Conservation (phyloP, 2,329 filamentous ascomycete genomes). For the Trichoderma sp. region DNA sequence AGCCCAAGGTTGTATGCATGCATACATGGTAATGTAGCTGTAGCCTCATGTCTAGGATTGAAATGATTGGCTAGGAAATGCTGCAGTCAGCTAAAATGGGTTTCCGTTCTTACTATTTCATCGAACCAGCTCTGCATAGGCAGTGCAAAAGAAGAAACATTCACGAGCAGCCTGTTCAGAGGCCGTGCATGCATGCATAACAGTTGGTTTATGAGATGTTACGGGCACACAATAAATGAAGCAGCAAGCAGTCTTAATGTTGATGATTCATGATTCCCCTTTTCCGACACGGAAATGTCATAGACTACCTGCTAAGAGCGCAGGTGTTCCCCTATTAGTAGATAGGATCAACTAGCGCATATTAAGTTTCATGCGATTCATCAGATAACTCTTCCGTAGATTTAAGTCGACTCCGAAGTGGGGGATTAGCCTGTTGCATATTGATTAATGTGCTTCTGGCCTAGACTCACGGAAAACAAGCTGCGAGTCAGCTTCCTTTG, state of each 20-base stretch:
- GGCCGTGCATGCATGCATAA: neutral
- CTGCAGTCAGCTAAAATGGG: neutral
- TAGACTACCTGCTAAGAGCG: neutral
- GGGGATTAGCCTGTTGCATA: neutral
- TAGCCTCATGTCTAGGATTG: neutral
- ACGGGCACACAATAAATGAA: neutral
- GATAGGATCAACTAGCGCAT: neutral
- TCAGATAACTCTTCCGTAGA: neutral
- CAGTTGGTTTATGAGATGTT: neutral
- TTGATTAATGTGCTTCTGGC: neutral
- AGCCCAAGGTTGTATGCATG: neutral
- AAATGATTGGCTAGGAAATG: neutral
- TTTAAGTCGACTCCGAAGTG: neutral
- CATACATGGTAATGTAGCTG: neutral
- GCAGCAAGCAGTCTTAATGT: neutral
- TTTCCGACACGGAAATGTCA: neutral
- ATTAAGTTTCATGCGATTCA: neutral
- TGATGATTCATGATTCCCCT: neutral
- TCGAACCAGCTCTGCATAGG: neutral
- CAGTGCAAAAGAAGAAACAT: neutral
- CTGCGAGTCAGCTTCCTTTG: constrained; percentile 5
- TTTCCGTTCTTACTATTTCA: neutral
- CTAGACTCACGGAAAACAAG: neutral
- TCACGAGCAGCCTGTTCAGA: neutral
- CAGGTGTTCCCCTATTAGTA: neutral